These are phyloP conservation scores for Pseudogymnoascus sp. DNA, from an alignment of 2,329 filamentous ascomycete genomes.

Conservation along the genomic window DNA sequence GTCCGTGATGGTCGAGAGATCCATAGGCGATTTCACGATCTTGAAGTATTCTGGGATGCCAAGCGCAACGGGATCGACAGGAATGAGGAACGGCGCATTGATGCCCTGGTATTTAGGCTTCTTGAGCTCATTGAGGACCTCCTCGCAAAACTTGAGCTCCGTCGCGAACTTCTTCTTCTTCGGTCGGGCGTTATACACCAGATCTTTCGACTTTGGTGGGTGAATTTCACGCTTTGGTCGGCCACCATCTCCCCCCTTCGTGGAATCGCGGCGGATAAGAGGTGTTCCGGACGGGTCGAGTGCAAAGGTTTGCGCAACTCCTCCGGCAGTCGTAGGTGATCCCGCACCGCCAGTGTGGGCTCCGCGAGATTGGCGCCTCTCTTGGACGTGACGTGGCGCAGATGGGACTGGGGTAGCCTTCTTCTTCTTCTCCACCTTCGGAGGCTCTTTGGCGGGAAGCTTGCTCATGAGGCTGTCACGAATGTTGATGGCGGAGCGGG, in stretches of 20 bases:
- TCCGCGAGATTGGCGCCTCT: constrained; percentile 34
- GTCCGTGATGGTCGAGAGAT: constrained; percentile 71
- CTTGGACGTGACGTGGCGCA: constrained; percentile 20
- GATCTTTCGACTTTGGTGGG: constrained; percentile 80
- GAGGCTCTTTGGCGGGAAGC: constrained; percentile 52
- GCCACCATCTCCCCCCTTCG: constrained; percentile 60
- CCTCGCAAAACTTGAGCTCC: constrained; percentile 85
- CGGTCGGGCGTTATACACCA: constrained; percentile 79
- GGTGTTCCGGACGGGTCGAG: constrained; percentile 72
- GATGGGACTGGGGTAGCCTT: constrained; percentile 31
- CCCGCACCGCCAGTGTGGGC: constrained; percentile 29
- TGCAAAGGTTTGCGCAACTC: constrained; percentile 59
- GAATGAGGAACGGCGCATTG: constrained; percentile 70
- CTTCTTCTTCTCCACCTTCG: constrained; percentile 58
- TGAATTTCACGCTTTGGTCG: constrained; percentile 92
- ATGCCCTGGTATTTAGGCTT: constrained; percentile 63
- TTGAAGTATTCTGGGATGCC: constrained; percentile 92
- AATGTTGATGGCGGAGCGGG: constrained; percentile 48
- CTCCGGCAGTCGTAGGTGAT: constrained; percentile 30
- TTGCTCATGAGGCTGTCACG: constrained; percentile 56
- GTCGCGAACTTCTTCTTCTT: constrained; percentile 86
- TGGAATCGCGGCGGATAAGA: constrained; percentile 78
- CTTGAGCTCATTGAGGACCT: constrained; percentile 70
- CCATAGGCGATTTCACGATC: constrained; percentile 96
- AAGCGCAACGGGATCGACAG: constrained; percentile 88